Base-by-base conservation (phyloP, 495 filamentous ascomycete species). In the Penicillium fimorum region DNA sequence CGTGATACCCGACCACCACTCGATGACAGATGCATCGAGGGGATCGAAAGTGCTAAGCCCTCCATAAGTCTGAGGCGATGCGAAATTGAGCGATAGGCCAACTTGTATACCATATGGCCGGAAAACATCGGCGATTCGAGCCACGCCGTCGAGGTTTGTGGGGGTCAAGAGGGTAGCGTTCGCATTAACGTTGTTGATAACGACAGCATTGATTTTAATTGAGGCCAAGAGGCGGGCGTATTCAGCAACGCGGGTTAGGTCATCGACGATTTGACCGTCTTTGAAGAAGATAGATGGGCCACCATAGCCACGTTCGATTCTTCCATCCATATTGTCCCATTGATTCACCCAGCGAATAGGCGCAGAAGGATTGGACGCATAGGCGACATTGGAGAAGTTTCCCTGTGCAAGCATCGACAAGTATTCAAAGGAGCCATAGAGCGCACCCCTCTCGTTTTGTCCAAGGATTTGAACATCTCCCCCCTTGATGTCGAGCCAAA, bases 111-210 rank as follows among this genome's bases (percentile, higher is more conserved):
- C 87, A 64, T 83, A 89, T 0, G 87, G 86, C 5, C 87, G 74
- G 64, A 88, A 79, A 7, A 70, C 77, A 65, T 88, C 82, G 5
- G 86, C 86, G 38, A 90, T 78, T 29, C 83, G 70, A 10, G 70
- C 80, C 5, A 90, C 66, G 0, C 87, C 85, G 29, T 79, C 74
- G 56, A 88, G 78, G 56, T 88, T 89, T 2, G 68, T 53, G 2
- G 75, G 56, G 4, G 60, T 82, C 43, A 90, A 70, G 5, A 86
- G 68, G 0, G 71, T 74, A 1, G 80, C 72, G 58, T 88, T 84
- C 13, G 87, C 84, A 62, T 90, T 90, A 58, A 89, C 86, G 51
- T 90, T 89, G 70, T 90, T 90, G 65, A 87, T 78, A 3, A 89
- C 63, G 29, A 87, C 73, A 2, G 73, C 86, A 56, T 90, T 90